Base-by-base conservation (phyloP, 1,284 basidiomycete genomes). In the Pseudozyma hubeiensis region DNA sequence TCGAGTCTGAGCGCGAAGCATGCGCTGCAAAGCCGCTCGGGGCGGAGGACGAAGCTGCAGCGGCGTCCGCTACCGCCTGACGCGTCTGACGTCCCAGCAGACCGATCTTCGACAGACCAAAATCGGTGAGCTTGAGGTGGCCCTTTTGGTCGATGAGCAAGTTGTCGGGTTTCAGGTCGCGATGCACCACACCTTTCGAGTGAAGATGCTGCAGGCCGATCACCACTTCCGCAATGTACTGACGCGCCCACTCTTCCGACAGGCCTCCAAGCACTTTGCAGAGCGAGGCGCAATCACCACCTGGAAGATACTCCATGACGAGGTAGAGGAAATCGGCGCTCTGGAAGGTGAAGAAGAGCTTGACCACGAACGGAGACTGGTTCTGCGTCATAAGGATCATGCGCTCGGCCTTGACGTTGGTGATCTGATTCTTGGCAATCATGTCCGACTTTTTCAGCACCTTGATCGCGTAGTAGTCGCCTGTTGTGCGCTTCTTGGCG, bases 401-500 rank as follows among this genome's bases (percentile, higher is more conserved):
- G 60, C 97, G 90, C 87, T 99, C 97, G 4, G 97, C 97, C 86
- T 98, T 99, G 85, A 99, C 96, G 83, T 99, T 99, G 59, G 97
- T 99, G 85, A 99, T 97, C 86, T 99, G 97, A 87, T 99, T 99
- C 89, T 99, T 99, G 49, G 97, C 94, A 83, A 99, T 98, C 97
- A 99, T 99, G 86, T 99, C 97, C 31, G 94, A 93, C 87, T 99
- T 99, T 87, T 97, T 98, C 78, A 99, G 87, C 35, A 98, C 94
- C 86, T 99, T 99, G 90, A 99, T 97, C 31, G 97, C 97, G 86
- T 92, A 99, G 86, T 98, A 97, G 86, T 99, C 97, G 55, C 97
- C 97, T 0, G 97, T 99, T 5, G 90, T 92, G 78, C 94, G 94
- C 88, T 99, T 99, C 87, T 96, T 97, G 35, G 97, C 93, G 40